These are phyloP conservation scores for Arthrocladium fulminans DNA, from an alignment of 2,329 filamentous ascomycete species.

Conservation along the genomic window DNA sequence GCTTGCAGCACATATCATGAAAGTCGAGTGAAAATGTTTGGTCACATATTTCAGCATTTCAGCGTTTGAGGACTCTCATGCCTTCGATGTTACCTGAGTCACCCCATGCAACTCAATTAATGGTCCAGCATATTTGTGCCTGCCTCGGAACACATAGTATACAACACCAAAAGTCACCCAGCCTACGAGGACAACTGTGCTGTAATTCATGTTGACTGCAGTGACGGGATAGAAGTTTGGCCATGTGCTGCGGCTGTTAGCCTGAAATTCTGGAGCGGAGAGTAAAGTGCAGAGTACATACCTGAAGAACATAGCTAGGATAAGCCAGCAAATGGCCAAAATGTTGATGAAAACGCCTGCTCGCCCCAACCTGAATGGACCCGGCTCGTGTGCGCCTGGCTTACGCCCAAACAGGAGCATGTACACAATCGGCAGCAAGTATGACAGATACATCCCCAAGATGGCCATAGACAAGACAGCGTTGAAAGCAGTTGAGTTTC, in stretches of 20 bases:
- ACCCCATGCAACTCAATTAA: background rate
- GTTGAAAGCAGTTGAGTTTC: slow-evolving; percentile 21
- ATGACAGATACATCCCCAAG: slow-evolving; percentile 39
- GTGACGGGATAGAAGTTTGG: slow-evolving; percentile 47
- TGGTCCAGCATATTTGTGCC: background rate
- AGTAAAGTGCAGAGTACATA: slow-evolving; percentile 4
- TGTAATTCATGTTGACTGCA: slow-evolving; percentile 48
- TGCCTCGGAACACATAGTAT: slow-evolving; percentile 38
- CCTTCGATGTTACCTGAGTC: background rate
- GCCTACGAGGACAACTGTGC: slow-evolving; percentile 48
- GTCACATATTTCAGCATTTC: too few species aligned
- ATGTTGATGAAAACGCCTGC: slow-evolving; percentile 38
- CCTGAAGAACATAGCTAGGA: slow-evolving; percentile 39
- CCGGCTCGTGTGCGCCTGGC: background rate
- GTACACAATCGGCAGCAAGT: slow-evolving; percentile 40
- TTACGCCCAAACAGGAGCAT: slow-evolving; percentile 37
- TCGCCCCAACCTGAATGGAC: slow-evolving; percentile 25
- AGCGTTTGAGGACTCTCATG: too few species aligned
- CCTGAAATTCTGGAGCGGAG: background rate
- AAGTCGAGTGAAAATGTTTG: background rate
- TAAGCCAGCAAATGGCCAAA: slow-evolving; percentile 43
- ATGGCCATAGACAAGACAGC: slow-evolving; percentile 22
- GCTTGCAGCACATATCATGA: too few species aligned
- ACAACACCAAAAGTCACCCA: slow-evolving; percentile 45
- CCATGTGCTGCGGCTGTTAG: slow-evolving; percentile 27